phyloP scores from a whole-genome alignment of 225 moss, liverwort and hornwort species.

The Bryum argenteum region DNA sequence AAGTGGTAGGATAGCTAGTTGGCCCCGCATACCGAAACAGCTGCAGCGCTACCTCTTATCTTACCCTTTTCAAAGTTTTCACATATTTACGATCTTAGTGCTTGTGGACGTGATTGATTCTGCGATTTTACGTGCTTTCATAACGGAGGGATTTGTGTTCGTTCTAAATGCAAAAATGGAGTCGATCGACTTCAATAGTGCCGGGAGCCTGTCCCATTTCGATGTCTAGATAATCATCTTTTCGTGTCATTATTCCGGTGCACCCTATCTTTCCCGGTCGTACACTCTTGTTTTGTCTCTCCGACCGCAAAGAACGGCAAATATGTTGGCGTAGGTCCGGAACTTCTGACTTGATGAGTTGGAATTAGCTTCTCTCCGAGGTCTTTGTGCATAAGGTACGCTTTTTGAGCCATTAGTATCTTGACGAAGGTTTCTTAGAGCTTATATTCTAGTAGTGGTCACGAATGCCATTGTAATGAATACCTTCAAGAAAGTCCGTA shows the following conservation, averaged over 20 bases:
- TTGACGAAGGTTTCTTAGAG: background rate
- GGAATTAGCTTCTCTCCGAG: slow-evolving; percentile 94
- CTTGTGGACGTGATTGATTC: slow-evolving; percentile 3
- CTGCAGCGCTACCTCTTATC: slow-evolving; percentile 17
- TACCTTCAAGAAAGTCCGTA: slow-evolving; percentile 11
- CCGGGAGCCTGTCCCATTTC: slow-evolving; percentile 1
- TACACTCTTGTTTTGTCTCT: slow-evolving; percentile 21
- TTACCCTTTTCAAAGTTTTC: slow-evolving; percentile 4
- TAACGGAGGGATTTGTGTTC: slow-evolving; percentile 10
- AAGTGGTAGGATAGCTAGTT: slow-evolving; percentile 17
- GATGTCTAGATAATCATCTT: slow-evolving; percentile 2
- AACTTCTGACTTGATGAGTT: slow-evolving; percentile 98
- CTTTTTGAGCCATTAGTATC: slow-evolving; percentile 12
- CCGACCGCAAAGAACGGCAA: slow-evolving; percentile 29
- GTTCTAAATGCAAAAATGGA: slow-evolving; percentile 17
- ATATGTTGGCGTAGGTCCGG: slow-evolving; percentile 65
- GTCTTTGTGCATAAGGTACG: slow-evolving; percentile 89
- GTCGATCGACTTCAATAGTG: background rate
- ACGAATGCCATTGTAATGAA: slow-evolving; percentile 9
- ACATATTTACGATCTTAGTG: background rate
- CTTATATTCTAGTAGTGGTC: slow-evolving; percentile 5
- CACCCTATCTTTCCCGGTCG: slow-evolving; percentile 17
- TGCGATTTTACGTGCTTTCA: slow-evolving; percentile 3
- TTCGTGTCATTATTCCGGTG: slow-evolving; percentile 12
- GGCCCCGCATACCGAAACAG: slow-evolving; percentile 7